These are phyloP conservation scores for Globisporangium acanthophoron DNA, from an alignment of 352 stramenopile genomes.

Conservation along the genomic window DNA sequence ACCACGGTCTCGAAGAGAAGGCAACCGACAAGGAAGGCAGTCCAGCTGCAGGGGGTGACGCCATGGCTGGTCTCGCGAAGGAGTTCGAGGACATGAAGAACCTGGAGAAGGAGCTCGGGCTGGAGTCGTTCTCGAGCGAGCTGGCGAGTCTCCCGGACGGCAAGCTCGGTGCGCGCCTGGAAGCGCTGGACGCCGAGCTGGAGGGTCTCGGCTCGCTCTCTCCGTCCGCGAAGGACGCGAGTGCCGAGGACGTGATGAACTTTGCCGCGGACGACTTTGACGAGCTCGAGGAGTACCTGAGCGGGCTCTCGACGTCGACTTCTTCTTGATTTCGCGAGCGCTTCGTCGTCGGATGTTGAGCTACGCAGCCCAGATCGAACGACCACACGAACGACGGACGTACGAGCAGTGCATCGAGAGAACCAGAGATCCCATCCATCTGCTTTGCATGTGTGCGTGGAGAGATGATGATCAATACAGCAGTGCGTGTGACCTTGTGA, in stretches of 20 bases:
- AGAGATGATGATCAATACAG: not conserved
- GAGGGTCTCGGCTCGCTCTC: conserved; percentile 48
- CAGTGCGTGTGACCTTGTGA: not conserved
- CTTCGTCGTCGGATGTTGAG: not conserved
- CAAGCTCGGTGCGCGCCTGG: conserved; percentile 56
- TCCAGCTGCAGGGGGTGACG: conserved; percentile 19
- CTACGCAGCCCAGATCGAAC: too few relatives aligned
- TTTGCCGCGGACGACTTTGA: conserved; percentile 87
- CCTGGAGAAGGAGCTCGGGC: conserved; percentile 76
- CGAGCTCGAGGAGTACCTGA: conserved; percentile 86
- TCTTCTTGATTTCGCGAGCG: conserved; percentile 10
- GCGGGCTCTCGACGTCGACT: conserved; percentile 53
- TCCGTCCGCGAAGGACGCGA: conserved; percentile 37
- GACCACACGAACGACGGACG: not conserved
- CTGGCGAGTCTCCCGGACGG: conserved; percentile 33
- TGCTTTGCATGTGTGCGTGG: not conserved
- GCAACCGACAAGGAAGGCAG: conserved; percentile 9
- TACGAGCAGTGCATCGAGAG: not conserved
- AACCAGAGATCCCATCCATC: not conserved
- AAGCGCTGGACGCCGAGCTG: conserved; percentile 70
- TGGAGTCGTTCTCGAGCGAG: conserved; percentile 53
- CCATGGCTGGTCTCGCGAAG: conserved; percentile 41
- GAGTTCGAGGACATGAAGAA: conserved; percentile 83
- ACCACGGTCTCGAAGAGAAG: conserved; percentile 42
- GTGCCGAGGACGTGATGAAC: conserved; percentile 69